A percentile compares a stretch with the other conserved stretches of the same genome.
These are phyloP conservation scores for Comarum palustre DNA, from an alignment of 306 rosid genomes.

Conservation along the genomic window DNA sequence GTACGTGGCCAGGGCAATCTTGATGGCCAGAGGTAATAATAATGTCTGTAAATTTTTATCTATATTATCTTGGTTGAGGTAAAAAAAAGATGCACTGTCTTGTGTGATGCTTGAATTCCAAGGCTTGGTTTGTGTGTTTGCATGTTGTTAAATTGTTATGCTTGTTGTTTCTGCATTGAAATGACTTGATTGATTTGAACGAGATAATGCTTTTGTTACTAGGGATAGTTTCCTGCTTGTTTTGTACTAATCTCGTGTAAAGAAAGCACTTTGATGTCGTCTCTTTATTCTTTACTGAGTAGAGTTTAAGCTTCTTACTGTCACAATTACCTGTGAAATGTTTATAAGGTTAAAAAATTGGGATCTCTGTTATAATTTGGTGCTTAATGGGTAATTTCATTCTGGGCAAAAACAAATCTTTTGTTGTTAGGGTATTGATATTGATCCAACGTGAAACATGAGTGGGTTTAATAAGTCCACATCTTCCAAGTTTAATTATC, in stretches of 20 bases:
- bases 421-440: neutral
- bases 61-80: no score
- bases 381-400: neutral
- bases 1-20: slow-evolving; percentile 67
- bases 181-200: neutral
- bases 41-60: neutral
- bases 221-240: no score
- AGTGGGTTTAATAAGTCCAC: neutral
- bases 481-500: neutral
- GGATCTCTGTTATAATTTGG: neutral
- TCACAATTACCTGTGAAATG: neutral
- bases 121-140: neutral
- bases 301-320: neutral
- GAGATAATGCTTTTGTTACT: neutral
- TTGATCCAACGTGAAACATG: neutral
- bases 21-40: slow-evolving; percentile 82
- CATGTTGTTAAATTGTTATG: neutral
- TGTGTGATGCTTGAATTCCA: neutral
- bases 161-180: neutral
- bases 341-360: no score
- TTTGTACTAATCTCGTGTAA: no score
- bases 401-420: neutral
- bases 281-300: no score
- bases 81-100: no score
- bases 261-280: no score